Evolutionary conservation across 2,329 filamentous ascomycete genomes (phyloP), one percentile per base, ranked within the genome.

Genomic region (Paraconiothyrium sp.): DNA sequence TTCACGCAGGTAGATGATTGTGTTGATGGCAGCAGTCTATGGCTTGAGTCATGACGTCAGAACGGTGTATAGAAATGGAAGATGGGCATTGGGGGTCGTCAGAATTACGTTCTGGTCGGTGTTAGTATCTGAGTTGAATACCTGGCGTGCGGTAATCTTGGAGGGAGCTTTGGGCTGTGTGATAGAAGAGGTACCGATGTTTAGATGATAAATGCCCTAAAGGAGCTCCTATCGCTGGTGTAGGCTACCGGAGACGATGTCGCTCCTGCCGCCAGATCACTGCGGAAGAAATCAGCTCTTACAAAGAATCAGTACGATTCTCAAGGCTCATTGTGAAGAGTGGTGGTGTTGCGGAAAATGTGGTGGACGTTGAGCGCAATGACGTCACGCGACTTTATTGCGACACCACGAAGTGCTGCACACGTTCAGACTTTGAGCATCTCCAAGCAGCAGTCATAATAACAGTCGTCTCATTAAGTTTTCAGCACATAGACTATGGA

Each of bases 41-140:
- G 48, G 48, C 30, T 50, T 9, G 30, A 50, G 30, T 50, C 48
- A 50, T 50, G 48, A 50, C 48, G 48, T 50, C 48, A 50, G 48
- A 50, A 50, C 11, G 2, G 41, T 20, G 41, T 20, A n/a, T 48
- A 14, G 46, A 35, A 34, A 10, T 48, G 8, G 20, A 30, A 30
- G 22, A 9, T 27, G 10, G 24, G 27, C 44, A 27, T 30, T 34
- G n/a, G 3, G 4, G 20, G 4, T 10, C 14, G 48, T 35, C 30
- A n/a, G 30, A 35, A 50, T 35, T 50, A 50, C 27, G 27, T 13
- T 48, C 46, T 30, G 13, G 44, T 44, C 14, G 43, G 27, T 47
- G 22, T 30, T 24, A n/a, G 39, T n/a, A 16, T 41, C 11, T 16
- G 4, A 9, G 4, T 47, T 30, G n/a, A 27, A 24, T 20, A 27